Evolutionary conservation across 169 alveolate genomes (phyloP), one percentile per base, ranked within the genome.

Genomic region (Theileria luwenshuni): DNA sequence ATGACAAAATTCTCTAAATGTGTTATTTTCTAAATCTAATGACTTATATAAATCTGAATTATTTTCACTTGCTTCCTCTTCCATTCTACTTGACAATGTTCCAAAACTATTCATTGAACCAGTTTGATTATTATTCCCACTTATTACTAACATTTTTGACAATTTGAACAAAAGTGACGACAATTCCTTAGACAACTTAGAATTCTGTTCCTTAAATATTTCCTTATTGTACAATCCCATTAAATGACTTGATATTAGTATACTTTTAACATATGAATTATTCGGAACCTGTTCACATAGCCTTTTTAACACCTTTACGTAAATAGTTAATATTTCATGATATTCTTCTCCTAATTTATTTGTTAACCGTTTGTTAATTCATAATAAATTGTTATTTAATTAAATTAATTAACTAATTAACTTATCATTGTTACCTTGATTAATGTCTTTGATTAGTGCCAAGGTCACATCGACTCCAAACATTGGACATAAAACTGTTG

Each of bases 381-480:
- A 43, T 43, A 12, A 12, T 13, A 54, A 54, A 54, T 13, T 60
- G 30, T 3, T 23, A 8, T 1, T n/a, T 35, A 2, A 60, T 2
- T 35, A 32, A 1, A 51, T 51, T 10, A 1, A 2, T 0, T 51
- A 51, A 51, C 2, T 51, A 51, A 1, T 25, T 51, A 3, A 17
- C 13, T 51, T 51, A 17, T n/a, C n/a, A 17, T 25, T 0, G 8
- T 27, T 56, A 38, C 76, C 69, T 71, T 70, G 71, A 21, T 72
- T 45, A 64, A 79, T 65, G 41, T 64, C 87, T n/a, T 56, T 58
- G 17, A 79, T 79, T 71, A 62, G 71, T 23, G 83, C 87, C 47
- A 79, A 27, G 35, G 71, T 79, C 35, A 79, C 76, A 54, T 79
- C 87, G 23, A 79, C 87, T 12, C 83, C 70, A 32, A 79, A 79